phyloP scores from a whole-genome alignment of 495 filamentous ascomycete genomes.

The Letharia lupina region DNA sequence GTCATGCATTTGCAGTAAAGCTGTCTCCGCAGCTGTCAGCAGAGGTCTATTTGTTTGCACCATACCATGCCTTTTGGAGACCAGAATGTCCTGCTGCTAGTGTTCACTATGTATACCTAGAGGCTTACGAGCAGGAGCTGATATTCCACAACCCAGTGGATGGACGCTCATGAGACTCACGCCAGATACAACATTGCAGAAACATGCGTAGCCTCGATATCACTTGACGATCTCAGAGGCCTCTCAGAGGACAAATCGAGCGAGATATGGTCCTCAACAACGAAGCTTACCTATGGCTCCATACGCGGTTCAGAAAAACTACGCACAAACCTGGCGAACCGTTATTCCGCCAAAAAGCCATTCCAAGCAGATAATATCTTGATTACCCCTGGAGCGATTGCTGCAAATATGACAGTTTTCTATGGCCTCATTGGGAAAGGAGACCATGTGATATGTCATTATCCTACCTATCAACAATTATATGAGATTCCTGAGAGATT shows the following conservation, averaged over 20 bases:
- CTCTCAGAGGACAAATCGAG: constrained; percentile 48
- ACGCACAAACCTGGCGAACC: constrained; percentile 51
- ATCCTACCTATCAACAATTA: constrained; percentile 85
- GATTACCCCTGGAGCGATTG: constrained; percentile 74
- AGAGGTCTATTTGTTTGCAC: background rate
- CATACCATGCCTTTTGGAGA: background rate
- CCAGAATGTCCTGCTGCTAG: background rate
- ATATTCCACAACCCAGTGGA: constrained; percentile 56
- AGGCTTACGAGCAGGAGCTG: constrained; percentile 38
- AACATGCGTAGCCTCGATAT: constrained; percentile 77
- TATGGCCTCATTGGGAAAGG: constrained; percentile 70
- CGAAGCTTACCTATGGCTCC: constrained; percentile 58
- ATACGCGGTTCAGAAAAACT: constrained; percentile 62
- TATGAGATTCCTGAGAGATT: constrained; percentile 68
- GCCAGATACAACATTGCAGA: constrained; percentile 79
- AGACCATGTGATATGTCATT: constrained; percentile 84
- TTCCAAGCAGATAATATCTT: constrained; percentile 59
- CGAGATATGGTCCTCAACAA: constrained; percentile 35
- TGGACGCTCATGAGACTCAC: constrained; percentile 72
- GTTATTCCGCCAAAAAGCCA: constrained; percentile 52
- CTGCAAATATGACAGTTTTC: constrained; percentile 70
- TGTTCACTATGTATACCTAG: background rate
- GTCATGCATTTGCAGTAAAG: background rate
- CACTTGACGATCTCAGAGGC: constrained; percentile 57
- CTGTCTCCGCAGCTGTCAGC: background rate